Conservation (phyloP, 305 asterid genomes). For the Nicotiana rustica region DNA sequence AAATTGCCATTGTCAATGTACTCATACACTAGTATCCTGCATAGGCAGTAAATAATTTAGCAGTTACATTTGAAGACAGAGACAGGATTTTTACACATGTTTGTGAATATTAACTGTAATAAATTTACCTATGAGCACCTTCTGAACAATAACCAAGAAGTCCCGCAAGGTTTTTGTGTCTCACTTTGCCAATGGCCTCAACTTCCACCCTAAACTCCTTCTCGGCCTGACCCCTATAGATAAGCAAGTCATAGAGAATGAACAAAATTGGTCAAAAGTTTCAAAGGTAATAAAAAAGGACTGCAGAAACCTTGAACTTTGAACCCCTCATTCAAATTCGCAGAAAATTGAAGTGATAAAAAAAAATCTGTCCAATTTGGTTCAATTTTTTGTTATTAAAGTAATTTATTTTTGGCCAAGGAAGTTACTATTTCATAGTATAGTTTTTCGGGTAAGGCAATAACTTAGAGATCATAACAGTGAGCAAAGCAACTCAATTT, state of each 20-base stretch:
- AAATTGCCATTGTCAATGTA: constrained; percentile 85
- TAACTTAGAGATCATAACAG: background rate
- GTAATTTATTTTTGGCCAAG: background rate
- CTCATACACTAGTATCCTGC: constrained; percentile 90
- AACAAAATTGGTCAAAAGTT: constrained; percentile 12
- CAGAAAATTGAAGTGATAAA: background rate
- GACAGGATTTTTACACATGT: background rate
- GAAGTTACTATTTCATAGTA: background rate
- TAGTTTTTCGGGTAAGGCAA: background rate
- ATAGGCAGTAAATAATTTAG: constrained; percentile 34
- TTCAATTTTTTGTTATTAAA: background rate
- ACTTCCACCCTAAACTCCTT: constrained; percentile 95
- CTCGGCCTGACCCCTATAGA: constrained; percentile 90
- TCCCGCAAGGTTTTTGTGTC: constrained; percentile 93
- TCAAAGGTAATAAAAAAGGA: background rate
- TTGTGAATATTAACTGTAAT: constrained; percentile 29
- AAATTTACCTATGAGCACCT: constrained; percentile 73
- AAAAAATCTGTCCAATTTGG: background rate
- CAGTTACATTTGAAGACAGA: constrained; percentile 8
- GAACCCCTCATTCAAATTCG: background rate
- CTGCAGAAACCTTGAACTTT: too few relatives aligned
- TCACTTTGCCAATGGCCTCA: constrained; percentile 95
- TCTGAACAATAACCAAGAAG: constrained; percentile 91
- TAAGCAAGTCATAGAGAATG: constrained; percentile 36
- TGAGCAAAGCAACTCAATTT: background rate